Percentiles rank a stretch among this genome's conserved stretches.
Evolutionary conservation across 192 early-diverging fungal genomes (phyloP).

Genomic region (Rhizoclosmatium sp.): DNA sequence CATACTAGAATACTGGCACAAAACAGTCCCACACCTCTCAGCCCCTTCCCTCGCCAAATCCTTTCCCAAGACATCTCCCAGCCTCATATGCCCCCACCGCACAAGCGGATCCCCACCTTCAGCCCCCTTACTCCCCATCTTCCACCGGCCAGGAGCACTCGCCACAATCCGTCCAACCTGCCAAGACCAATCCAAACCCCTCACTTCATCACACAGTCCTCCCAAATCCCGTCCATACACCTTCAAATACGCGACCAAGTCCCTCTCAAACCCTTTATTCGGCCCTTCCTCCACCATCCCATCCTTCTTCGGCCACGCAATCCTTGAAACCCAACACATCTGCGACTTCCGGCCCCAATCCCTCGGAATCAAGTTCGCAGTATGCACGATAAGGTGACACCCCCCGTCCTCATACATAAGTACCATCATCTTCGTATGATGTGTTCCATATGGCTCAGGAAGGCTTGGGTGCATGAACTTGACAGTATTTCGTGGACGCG

Average conservation of each 20-base stretch:
- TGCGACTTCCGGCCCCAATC: constrained; percentile 75
- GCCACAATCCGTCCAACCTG: constrained; percentile 61
- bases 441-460: constrained; percentile 54
- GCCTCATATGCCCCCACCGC: constrained; percentile 48
- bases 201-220: constrained; percentile 42
- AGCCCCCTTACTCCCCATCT: constrained; percentile 38
- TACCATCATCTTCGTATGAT: constrained; percentile 74
- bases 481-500: no score
- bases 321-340: constrained; percentile 60
- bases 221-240: constrained; percentile 48
- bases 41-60: not conserved
- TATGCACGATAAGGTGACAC: constrained; percentile 63
- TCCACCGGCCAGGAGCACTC: constrained; percentile 67
- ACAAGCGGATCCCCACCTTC: constrained; percentile 63
- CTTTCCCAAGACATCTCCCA: not conserved
- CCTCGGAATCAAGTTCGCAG: constrained; percentile 66
- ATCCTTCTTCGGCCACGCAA: constrained; percentile 45
- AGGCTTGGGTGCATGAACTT: no score
- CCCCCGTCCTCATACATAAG: constrained; percentile 56
- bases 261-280: constrained; percentile 59
- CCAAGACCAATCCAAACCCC: constrained; percentile 59
- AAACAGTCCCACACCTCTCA: constrained; percentile 1
- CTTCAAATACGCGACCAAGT: constrained; percentile 61
- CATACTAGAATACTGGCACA: constrained; percentile 65
- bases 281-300: constrained; percentile 1